Base-by-base conservation (phyloP, 2,329 filamentous ascomycete genomes). In the Zarea fungicola region DNA sequence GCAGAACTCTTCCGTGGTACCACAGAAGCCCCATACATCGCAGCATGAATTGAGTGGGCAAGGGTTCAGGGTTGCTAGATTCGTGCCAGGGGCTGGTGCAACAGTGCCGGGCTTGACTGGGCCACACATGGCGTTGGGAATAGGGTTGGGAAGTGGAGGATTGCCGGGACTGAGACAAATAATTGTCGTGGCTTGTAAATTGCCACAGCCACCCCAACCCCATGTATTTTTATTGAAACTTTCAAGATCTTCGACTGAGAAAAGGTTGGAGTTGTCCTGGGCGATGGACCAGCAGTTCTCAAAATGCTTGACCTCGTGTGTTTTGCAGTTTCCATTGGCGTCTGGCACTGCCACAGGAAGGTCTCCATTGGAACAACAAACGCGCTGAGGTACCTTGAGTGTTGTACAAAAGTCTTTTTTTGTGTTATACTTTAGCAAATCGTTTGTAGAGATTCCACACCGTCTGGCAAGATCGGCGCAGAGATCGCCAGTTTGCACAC, bases 21-120 rank as follows among this genome's bases (percentile, higher is more conserved):
- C 71, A 37, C 72, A 75, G 16, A 66, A 58, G 5, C 70, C 72
- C 62, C 65, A 72, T 32, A 63, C 59, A 49, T 69, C 55, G 51
- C 62, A 62, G 50, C 60, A 64, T 8, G 57, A 56, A 5, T 63
- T 62, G 1, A 64, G 50, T 2, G 57, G 60, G 22, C 63, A 66
- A 1, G 58, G 60, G 39, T 62, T 65, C 4, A 65, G 44, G 6
- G 47, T 29, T n/a, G 50, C 49, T 6, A 64, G 45, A 10, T 50
- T 29, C 1, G 47, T 49, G 23, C 60, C 59, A 36, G 51, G 1
- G 3, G 42, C 49, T 29, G 61, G 61, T n/a, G 52, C 53, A 10
- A 40, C 46, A 0, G 65, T 63, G 6, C 59, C 62, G 3, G 59
- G 56, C 31, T 58, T 58, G 43, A 62, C 60, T 1, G 68, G 67